Evolutionary conservation across 495 filamentous ascomycete genomes (phyloP).

Genomic region (Aspergillus mulundensis): DNA sequence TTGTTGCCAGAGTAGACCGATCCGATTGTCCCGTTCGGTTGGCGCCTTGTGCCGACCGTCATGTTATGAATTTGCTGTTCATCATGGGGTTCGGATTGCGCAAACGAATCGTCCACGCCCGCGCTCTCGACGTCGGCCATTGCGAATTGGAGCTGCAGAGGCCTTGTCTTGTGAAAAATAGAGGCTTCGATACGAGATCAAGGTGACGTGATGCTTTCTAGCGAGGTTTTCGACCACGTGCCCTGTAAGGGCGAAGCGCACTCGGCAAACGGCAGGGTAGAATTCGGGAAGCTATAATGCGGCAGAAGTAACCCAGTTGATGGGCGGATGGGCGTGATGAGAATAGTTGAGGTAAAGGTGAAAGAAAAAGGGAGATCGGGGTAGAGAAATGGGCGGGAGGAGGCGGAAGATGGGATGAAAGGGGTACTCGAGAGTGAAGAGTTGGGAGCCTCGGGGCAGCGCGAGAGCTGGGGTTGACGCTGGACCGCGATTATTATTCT

Average conservation of each 20-base stretch:
- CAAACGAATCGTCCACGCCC: conserved; percentile 45
- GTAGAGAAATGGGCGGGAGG: conserved; percentile 8
- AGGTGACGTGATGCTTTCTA: neutral
- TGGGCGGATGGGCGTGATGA: neutral
- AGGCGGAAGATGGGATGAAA: conserved; percentile 15
- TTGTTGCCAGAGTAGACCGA: conserved; percentile 84
- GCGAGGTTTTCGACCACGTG: conserved; percentile 1
- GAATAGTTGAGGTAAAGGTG: conserved; percentile 9
- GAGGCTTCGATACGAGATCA: neutral
- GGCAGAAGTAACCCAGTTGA: neutral
- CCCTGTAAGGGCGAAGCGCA: conserved; percentile 5
- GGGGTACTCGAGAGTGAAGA: conserved; percentile 10
- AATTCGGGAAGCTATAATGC: conserved; percentile 6
- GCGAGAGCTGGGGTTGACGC: conserved; percentile 19
- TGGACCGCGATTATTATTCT: conserved; percentile 14
- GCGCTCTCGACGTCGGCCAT: conserved; percentile 41
- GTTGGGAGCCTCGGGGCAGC: neutral
- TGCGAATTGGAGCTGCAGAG: conserved; percentile 6
- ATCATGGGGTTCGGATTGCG: conserved; percentile 38
- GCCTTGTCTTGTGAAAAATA: neutral
- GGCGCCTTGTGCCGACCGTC: conserved; percentile 56
- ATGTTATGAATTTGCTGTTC: conserved; percentile 47
- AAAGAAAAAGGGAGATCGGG: neutral
- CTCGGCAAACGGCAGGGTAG: conserved; percentile 1
- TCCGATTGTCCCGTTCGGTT: conserved; percentile 62